Evolutionary conservation across 177 flowering plant genomes (phyloP).

Genomic region (Vitis hybrid): DNA sequence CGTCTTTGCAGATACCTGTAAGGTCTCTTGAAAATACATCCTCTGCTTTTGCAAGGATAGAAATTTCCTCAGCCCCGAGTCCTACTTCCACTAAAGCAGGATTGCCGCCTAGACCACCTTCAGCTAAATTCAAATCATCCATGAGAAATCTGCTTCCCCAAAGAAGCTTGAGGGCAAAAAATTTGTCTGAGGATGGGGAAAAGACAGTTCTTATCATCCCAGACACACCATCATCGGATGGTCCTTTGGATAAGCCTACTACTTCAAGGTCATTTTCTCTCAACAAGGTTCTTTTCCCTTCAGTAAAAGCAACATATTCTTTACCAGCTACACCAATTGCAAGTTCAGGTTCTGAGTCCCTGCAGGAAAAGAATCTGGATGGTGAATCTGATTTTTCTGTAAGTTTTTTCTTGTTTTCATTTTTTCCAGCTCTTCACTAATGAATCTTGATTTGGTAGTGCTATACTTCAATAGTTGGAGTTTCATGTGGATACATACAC

Average conservation of each 20-base stretch:
- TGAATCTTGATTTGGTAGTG: not conserved
- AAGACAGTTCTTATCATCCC: constrained; percentile 61
- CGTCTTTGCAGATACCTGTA: constrained; percentile 59
- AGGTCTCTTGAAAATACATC: constrained; percentile 47
- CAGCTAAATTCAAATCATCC: constrained; percentile 51
- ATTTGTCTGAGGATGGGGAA: constrained; percentile 46
- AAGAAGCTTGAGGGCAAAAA: constrained; percentile 47
- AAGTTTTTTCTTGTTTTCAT: constrained; percentile 21
- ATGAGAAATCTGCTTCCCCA: constrained; percentile 60
- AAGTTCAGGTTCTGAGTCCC: constrained; percentile 30
- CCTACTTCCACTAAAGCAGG: constrained; percentile 57
- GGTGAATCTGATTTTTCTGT: constrained; percentile 35
- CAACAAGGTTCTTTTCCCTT: constrained; percentile 48
- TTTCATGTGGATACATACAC: not conserved
- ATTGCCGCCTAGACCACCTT: constrained; percentile 70
- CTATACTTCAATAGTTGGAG: not conserved
- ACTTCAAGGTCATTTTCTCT: constrained; percentile 69
- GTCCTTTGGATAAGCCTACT: constrained; percentile 41
- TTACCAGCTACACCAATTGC: constrained; percentile 65
- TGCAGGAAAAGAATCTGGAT: constrained; percentile 26
- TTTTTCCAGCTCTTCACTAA: not conserved
- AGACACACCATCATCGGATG: constrained; percentile 38
- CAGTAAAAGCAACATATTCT: constrained; percentile 47
- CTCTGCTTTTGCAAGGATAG: constrained; percentile 34
- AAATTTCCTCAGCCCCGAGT: constrained; percentile 40